phyloP scores from a whole-genome alignment of 2,329 filamentous ascomycete species.

The Fusarium stilboides region DNA sequence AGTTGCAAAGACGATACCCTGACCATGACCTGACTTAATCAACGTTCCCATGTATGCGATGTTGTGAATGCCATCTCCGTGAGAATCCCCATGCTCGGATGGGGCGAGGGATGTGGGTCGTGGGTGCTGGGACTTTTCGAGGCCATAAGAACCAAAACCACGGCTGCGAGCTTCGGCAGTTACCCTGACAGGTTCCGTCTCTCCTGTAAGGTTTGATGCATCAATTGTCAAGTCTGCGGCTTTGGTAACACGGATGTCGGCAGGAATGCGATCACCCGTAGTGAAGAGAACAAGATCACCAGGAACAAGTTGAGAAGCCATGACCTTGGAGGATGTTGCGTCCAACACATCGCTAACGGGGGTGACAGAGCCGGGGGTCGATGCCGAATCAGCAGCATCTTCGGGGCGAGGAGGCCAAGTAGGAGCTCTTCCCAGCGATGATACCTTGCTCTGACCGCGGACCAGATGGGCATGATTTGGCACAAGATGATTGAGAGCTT shows the following conservation, averaged over 20 bases:
- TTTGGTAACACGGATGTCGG: conserved; percentile 93
- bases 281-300: conserved; percentile 95
- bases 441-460: conserved; percentile 65
- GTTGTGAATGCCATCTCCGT: conserved; percentile 82
- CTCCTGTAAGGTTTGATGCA: conserved; percentile 95
- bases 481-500: conserved; percentile 92
- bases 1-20: conserved; percentile 97
- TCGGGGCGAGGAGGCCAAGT: conserved; percentile 65
- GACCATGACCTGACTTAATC: conserved; percentile 93
- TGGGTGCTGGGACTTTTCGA: conserved; percentile 51
- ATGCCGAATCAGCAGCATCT: conserved; percentile 61
- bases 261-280: conserved; percentile 95
- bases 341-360: conserved; percentile 76
- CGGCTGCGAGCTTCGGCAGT: conserved; percentile 71
- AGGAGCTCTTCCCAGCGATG: conserved; percentile 55
- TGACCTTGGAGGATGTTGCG: conserved; percentile 84
- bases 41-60: conserved; percentile 99
- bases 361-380: conserved; percentile 65
- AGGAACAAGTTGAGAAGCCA: conserved; percentile 88
- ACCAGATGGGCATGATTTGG: conserved; percentile 98
- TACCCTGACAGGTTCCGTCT: conserved; percentile 93
- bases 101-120: conserved; percentile 60
- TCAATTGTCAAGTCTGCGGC: conserved; percentile 93
- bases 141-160: conserved; percentile 48
- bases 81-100: conserved; percentile 72